Conservation (phyloP, 78 protist species). For the Dictyostelium brefeldianum region DNA sequence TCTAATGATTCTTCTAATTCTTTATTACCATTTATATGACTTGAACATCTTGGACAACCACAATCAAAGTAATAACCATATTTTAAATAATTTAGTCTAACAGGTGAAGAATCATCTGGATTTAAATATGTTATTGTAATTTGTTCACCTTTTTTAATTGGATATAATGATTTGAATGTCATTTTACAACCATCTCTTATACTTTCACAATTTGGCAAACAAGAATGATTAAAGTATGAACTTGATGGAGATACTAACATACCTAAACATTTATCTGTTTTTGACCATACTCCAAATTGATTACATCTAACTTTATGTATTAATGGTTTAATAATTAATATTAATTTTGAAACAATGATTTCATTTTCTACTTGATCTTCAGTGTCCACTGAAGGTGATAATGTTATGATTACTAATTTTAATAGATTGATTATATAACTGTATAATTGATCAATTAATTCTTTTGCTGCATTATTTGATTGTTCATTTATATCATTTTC, state of each 20-base stretch:
- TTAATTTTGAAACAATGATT: background rate
- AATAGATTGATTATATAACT: background rate
- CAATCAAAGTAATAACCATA: slow-evolving; percentile 51
- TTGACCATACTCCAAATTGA: slow-evolving; percentile 81
- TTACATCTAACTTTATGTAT: slow-evolving; percentile 58
- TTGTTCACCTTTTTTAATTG: slow-evolving; percentile 47
- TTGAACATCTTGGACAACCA: slow-evolving; percentile 62
- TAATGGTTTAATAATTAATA: slow-evolving; percentile 28
- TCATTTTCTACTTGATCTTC: background rate
- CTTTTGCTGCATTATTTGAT: slow-evolving; percentile 35
- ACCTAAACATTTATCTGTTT: slow-evolving; percentile 66
- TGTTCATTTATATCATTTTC: slow-evolving; percentile 35
- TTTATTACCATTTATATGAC: background rate
- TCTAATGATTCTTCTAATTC: background rate
- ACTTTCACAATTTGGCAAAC: slow-evolving; percentile 53
- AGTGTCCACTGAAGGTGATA: background rate
- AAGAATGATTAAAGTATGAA: slow-evolving; percentile 63
- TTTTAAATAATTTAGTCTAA: slow-evolving; percentile 20
- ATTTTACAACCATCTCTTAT: slow-evolving; percentile 38
- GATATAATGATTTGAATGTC: slow-evolving; percentile 45
- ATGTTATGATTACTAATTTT: background rate
- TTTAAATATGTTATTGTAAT: slow-evolving; percentile 37
- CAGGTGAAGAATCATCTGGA: background rate
- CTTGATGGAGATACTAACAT: slow-evolving; percentile 41
- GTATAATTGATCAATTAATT: background rate